phyloP scores from a whole-genome alignment of 78 protist genomes.

The Dictyostelium firmibasis region DNA sequence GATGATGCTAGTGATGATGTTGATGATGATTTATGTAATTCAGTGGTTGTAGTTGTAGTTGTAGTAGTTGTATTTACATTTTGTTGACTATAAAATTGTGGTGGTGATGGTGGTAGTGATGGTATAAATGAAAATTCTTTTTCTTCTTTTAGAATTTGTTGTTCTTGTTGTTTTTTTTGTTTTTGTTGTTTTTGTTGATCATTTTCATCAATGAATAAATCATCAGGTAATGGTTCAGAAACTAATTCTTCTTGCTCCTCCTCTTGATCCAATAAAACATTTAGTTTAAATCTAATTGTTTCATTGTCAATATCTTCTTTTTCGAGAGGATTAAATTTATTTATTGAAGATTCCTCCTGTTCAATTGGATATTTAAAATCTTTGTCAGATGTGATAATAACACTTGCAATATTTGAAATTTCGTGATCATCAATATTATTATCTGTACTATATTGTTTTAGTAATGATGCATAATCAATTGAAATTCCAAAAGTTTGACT shows the following conservation, averaged over 20 bases:
- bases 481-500: background rate
- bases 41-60: background rate
- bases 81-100: background rate
- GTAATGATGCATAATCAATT: conserved; percentile 8
- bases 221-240: background rate
- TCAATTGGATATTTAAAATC: background rate
- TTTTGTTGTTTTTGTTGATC: background rate
- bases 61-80: background rate
- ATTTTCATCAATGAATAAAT: background rate
- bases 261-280: background rate
- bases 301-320: background rate
- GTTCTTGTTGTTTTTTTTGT: background rate
- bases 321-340: background rate
- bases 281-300: background rate
- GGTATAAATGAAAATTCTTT: background rate
- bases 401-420: conserved; percentile 1
- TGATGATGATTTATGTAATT: background rate
- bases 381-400: background rate
- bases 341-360: background rate
- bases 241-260: background rate
- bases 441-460: background rate
- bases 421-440: background rate
- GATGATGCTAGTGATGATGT: background rate
- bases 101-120: background rate
- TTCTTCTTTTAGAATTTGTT: too few species aligned